phyloP scores from a whole-genome alignment of 2,329 filamentous ascomycete genomes.

The Aspergillus novoparasiticus region DNA sequence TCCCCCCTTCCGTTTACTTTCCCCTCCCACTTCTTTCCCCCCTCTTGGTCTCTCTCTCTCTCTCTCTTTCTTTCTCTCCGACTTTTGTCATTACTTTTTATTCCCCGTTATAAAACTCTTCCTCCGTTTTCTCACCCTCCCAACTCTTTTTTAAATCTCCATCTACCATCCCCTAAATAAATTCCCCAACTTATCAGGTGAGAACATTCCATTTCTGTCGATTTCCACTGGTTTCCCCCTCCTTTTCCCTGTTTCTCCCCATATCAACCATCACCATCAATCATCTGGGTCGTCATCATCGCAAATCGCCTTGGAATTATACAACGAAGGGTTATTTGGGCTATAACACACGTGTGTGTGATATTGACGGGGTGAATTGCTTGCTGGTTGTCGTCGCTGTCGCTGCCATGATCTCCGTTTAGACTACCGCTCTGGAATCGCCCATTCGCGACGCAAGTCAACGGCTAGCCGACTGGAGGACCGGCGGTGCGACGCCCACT shows the following conservation, averaged over 20 bases:
- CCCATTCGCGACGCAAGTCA: constrained; percentile 18
- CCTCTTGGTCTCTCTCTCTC: constrained; percentile 17
- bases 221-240: constrained; percentile 15
- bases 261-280: constrained; percentile 8
- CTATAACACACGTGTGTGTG: not conserved
- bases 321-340: not conserved
- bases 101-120: constrained; percentile 6
- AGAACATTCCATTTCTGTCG: constrained; percentile 24
- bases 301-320: not conserved
- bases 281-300: constrained; percentile 7
- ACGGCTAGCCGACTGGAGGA: constrained; percentile 20
- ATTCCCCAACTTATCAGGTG: constrained; percentile 24
- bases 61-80: constrained; percentile 12
- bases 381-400: constrained; percentile 7
- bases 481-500: constrained; percentile 10
- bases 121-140: constrained; percentile 16
- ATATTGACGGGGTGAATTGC: constrained; percentile 13
- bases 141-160: not conserved
- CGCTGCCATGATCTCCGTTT: constrained; percentile 9
- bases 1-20: constrained; percentile 8
- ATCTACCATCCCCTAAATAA: constrained; percentile 3
- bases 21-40: constrained; percentile 23
- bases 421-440: constrained; percentile 17
- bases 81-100: constrained; percentile 13
- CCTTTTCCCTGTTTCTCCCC: constrained; percentile 4